phyloP scores from a whole-genome alignment of 106 monocot genomes.

The Phalaenopsis aphrodite region DNA sequence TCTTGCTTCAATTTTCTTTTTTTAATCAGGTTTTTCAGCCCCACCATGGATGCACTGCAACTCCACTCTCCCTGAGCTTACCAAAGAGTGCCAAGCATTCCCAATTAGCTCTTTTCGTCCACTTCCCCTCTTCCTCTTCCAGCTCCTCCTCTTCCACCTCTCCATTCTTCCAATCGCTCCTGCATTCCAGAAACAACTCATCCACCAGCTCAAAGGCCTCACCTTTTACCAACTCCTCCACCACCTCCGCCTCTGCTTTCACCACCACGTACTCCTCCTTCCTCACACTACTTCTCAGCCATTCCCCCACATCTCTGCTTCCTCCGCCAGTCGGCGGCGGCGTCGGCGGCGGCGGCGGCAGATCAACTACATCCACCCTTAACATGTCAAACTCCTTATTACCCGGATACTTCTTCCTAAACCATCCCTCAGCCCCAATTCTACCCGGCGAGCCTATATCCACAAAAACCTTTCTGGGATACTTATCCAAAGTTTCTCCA shows the following conservation, averaged over 20 bases:
- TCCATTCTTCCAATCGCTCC: constrained; percentile 5
- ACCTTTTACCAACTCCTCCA: constrained; percentile 31
- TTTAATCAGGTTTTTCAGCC: background rate
- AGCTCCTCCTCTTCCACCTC: background rate
- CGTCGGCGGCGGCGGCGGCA: background rate
- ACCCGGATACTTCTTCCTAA: constrained; percentile 29
- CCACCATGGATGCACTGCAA: constrained; percentile 31
- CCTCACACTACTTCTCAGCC: constrained; percentile 26
- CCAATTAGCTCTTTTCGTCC: constrained; percentile 18
- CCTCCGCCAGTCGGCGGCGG: background rate
- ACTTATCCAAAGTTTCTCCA: constrained; percentile 21
- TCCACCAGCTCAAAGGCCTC: constrained; percentile 24
- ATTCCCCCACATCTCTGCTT: constrained; percentile 12
- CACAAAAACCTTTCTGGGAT: constrained; percentile 31
- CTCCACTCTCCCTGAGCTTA: constrained; percentile 16
- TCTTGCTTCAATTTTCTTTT: background rate
- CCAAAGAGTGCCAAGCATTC: constrained; percentile 22
- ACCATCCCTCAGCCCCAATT: constrained; percentile 9
- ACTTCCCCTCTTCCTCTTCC: background rate
- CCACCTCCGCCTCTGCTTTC: constrained; percentile 36
- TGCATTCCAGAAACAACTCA: constrained; percentile 43
- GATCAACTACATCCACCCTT: constrained; percentile 16
- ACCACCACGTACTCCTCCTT: constrained; percentile 40
- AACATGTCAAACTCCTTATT: constrained; percentile 22
- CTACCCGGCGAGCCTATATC: constrained; percentile 15